Conservation (phyloP, 2,329 filamentous ascomycete species). For the Pezizomycotina sp. region DNA sequence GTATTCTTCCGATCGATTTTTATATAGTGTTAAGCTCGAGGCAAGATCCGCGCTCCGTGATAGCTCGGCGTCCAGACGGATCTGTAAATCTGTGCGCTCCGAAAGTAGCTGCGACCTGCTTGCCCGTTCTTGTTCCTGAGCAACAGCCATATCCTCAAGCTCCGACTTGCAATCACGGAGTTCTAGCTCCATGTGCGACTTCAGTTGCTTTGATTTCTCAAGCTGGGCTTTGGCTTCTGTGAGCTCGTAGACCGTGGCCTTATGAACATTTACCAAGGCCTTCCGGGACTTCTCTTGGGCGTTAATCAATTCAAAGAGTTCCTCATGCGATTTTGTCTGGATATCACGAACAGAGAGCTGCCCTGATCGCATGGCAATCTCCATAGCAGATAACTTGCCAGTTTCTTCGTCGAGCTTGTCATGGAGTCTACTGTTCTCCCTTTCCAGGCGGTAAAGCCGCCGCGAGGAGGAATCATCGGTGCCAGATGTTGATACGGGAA, state of each 20-base stretch:
- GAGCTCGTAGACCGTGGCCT: conserved; percentile 68
- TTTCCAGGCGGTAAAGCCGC: conserved; percentile 78
- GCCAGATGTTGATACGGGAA: conserved; percentile 37
- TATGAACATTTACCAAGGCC: conserved; percentile 66
- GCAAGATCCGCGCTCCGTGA: conserved; percentile 72
- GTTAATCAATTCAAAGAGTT: conserved; percentile 80
- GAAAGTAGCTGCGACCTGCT: conserved; percentile 76
- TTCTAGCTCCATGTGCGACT: conserved; percentile 66
- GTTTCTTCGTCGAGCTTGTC: conserved; percentile 88
- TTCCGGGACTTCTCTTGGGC: conserved; percentile 81
- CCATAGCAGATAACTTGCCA: conserved; percentile 77
- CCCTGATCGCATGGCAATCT: conserved; percentile 71
- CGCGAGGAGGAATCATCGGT: conserved; percentile 65
- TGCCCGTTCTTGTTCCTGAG: conserved; percentile 72
- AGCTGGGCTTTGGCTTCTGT: conserved; percentile 73
- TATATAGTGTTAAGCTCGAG: conserved; percentile 75
- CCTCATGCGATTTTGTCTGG: conserved; percentile 83
- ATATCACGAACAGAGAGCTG: conserved; percentile 80
- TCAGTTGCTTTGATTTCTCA: conserved; percentile 70
- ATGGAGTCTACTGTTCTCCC: conserved; percentile 78
- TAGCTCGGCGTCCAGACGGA: conserved; percentile 73
- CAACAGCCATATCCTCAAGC: conserved; percentile 58
- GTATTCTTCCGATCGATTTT: conserved; percentile 83
- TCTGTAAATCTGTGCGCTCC: conserved; percentile 86
- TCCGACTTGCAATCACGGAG: conserved; percentile 71